Base-by-base conservation (phyloP, 352 stramenopile genomes). In the Phytophthora boehmeriae region DNA sequence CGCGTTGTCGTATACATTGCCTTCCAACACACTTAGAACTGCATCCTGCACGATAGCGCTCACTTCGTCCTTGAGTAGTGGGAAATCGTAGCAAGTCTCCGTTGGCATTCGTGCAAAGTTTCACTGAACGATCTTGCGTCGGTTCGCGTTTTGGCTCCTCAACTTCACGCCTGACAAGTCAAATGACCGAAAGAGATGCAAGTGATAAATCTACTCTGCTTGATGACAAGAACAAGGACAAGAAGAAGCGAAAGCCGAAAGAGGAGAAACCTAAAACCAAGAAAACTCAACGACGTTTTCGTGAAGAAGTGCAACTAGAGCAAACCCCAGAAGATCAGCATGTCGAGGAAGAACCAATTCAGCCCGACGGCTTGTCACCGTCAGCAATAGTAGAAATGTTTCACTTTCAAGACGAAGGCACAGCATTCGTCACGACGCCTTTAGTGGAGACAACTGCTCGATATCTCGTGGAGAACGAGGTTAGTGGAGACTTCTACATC, bases 1-100 rank as follows among this genome's bases (percentile, higher is more conserved):
- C 32, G 54, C 56, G 63, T 93, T 86, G 63, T 92, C 82, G 63
- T 92, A 93, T n/a, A 66, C 63, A 27, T 93, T 89, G 5, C 84
- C 84, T 25, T 93, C 84, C 8, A 93, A 63, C 19, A 80, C 79
- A 32, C 71, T 88, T 0, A 90, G 73, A 51, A 93, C 80, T 0
- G 84, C 80, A 30, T 89, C 82, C 49, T 92, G 80, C 22, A 90
- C 80, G 49, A 93, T 88, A 19, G 75, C 67, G n/a, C 62, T 87
- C 56, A 90, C 78, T 20, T 92, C 80, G 58, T 87, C 82, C 48
- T 89, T 82, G 44, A 92, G 78, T 48, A 89, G 47, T 22, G 82
- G 80, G 54, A 93, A 92, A 53, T 93, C 82, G 50, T 79, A 90
- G 68, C 77, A 78, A 10, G 66, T 78, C 45, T 84, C 58, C 1